These are phyloP conservation scores for Tilletia setariae DNA, from an alignment of 1,284 basidiomycete species.

Conservation along the genomic window DNA sequence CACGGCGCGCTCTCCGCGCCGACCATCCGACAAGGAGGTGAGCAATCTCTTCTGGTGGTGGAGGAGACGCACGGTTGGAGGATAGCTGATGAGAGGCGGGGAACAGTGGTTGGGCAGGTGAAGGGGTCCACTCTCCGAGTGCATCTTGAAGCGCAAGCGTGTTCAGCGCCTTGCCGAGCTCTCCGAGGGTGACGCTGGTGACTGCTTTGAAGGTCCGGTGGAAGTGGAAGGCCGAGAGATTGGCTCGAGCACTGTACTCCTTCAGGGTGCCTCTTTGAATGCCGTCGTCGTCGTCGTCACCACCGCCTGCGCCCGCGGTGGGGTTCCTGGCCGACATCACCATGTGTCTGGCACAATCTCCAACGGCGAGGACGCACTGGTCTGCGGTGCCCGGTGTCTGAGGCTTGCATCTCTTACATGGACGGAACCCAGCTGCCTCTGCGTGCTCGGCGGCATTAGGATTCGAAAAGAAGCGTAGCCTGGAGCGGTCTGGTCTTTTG, in stretches of 20 bases:
- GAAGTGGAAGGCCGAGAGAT: constrained; percentile 27
- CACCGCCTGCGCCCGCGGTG: constrained; percentile 1
- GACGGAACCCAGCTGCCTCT: constrained; percentile 21
- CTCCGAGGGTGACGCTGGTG: constrained; percentile 22
- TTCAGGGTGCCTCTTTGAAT: constrained; percentile 23
- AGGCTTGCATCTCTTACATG: constrained; percentile 27
- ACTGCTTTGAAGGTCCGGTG: constrained; percentile 26
- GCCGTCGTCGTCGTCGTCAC: constrained; percentile 20
- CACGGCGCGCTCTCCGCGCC: constrained; percentile 20
- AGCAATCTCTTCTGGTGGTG: constrained; percentile 7
- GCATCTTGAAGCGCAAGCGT: constrained; percentile 24
- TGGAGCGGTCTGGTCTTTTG: constrained; percentile 21
- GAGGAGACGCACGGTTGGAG: not conserved
- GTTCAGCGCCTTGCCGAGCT: constrained; percentile 23
- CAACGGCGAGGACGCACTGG: constrained; percentile 21
- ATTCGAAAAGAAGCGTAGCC: constrained; percentile 21
- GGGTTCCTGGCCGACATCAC: constrained; percentile 10
- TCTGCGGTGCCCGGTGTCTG: constrained; percentile 20
- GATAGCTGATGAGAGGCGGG: not conserved
- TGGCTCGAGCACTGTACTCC: constrained; percentile 22
- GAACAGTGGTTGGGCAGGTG: not conserved
- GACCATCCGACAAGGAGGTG: constrained; percentile 22
- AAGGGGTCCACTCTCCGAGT: constrained; percentile 14
- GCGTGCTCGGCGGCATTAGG: constrained; percentile 21
- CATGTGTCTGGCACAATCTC: constrained; percentile 25